Base-by-base conservation (phyloP, 805 yeast species). In the Barnettozyma sucrosica region DNA sequence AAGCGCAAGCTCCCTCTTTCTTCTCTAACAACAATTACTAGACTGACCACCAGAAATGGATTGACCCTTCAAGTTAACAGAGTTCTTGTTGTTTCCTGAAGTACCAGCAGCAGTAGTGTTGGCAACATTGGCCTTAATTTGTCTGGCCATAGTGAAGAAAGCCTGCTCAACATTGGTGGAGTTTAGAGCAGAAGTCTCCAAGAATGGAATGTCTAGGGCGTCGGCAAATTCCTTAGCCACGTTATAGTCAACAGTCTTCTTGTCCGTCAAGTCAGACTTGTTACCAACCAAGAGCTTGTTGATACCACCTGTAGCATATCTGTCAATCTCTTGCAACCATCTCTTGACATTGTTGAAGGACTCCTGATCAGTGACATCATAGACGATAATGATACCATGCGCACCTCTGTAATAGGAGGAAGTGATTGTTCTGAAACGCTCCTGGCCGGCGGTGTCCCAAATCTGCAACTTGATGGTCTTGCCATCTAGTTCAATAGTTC, bases 401-500 rank as follows among this genome's bases (percentile, higher is more conserved):
- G 98, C 97, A 48, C 99, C 99, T 68, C 99, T 85, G 75, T 92
- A 92, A 73, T 92, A 92, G 14, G 97, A 88, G 13, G 97, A 87
- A 11, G 98, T 93, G 71, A 92, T 92, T 44, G 99, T 93, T 71
- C 98, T 83, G 74, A 93, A 93, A 61, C 99, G 77, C 69, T 93
- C 99, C 74, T 93, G 99, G 41, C 99, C 99, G 11, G 98, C 99
- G 48, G 99, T 93, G 66, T 93, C 99, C 99, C 99, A 93, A 65
- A 93, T 92, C 73, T 93, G 99, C 64, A 93, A 79, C 72, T 93
- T 93, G 66, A 93, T 93, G 46, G 96, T 88, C 75, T 93, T 93
- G 55, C 98, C 98, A 60, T 93, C 97, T 51, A 93, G 76, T 66
- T 93, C 98, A 47, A 86, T 85, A 44, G 93, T 86, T 72, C 89